These are phyloP conservation scores for Solanum tarijense DNA, from an alignment of 257 asterid species.

Conservation along the genomic window DNA sequence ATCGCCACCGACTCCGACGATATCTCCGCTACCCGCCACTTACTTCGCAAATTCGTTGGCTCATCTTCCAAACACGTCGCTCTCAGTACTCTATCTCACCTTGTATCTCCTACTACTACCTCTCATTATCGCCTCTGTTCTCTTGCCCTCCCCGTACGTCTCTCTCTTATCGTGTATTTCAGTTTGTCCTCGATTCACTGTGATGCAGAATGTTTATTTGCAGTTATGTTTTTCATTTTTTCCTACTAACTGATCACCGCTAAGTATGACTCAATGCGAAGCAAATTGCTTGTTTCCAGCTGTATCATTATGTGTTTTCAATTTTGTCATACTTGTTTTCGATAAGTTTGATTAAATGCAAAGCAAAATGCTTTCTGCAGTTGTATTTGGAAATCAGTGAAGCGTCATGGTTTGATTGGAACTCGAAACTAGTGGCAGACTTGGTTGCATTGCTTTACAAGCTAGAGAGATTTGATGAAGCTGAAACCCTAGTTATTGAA, in stretches of 20 bases:
- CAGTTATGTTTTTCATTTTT: not conserved
- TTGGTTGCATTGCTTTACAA: constrained; percentile 43
- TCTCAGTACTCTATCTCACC: constrained; percentile 64
- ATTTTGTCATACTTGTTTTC: not conserved
- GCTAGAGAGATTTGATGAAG: constrained; percentile 38
- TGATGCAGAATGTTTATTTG: not conserved
- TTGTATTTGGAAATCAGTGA: constrained; percentile 48
- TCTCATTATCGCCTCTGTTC: constrained; percentile 42
- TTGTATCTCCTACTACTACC: constrained; percentile 49
- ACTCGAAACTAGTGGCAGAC: constrained; percentile 67
- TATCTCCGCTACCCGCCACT: constrained; percentile 14
- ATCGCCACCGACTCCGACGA: constrained; percentile 19
- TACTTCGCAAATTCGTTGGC: constrained; percentile 65
- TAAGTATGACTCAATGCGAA: not conserved
- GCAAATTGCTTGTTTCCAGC: not conserved
- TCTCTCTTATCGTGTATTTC: not conserved
- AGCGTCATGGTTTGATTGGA: constrained; percentile 88
- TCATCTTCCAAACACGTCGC: constrained; percentile 68
- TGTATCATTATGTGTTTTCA: not conserved
- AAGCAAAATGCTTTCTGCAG: constrained; percentile 29
- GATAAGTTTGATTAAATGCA: not conserved
- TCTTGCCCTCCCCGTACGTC: constrained; percentile 61
- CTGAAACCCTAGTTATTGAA: constrained; percentile 34
- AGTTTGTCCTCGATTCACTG: not conserved
- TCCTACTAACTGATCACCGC: not conserved